Conservation (phyloP, 768 basidiomycete species). For the Chalciporus chontae region DNA sequence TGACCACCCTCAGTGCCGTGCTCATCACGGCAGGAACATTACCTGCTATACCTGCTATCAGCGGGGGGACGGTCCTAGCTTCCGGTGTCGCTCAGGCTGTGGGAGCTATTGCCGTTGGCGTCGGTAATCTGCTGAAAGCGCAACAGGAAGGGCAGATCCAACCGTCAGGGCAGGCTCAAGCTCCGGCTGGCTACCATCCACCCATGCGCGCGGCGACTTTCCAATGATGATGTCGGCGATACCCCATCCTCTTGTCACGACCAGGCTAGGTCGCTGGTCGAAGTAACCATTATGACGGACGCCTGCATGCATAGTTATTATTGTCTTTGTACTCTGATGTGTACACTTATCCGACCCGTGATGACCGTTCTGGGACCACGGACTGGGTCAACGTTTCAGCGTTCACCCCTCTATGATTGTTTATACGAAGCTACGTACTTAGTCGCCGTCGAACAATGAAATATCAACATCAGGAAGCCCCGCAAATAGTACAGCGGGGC, state of each 20-base stretch:
- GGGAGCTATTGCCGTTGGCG: conserved; percentile 73
- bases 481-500: conserved; percentile 14
- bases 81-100: conserved; percentile 73
- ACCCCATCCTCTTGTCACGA: conserved; percentile 4
- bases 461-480: conserved; percentile 28
- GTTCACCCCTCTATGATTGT: background rate
- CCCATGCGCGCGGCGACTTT: conserved; percentile 31
- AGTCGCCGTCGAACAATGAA: conserved; percentile 22
- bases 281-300: conserved; percentile 15
- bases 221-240: conserved; percentile 12
- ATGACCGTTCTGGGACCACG: conserved; percentile 7
- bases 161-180: conserved; percentile 19
- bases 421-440: conserved; percentile 17
- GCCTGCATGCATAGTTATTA: conserved; percentile 21
- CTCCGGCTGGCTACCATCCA: conserved; percentile 20
- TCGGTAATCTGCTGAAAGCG: conserved; percentile 56
- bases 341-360: conserved; percentile 8
- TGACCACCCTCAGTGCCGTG: conserved; percentile 73
- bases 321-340: conserved; percentile 7
- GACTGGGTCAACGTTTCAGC: conserved; percentile 1
- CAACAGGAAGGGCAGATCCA: conserved; percentile 40
- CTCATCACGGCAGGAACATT: conserved; percentile 77
- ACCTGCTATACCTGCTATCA: conserved; percentile 67
- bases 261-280: conserved; percentile 22
- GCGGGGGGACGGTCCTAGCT: conserved; percentile 69